Evolutionary conservation across 2,329 filamentous ascomycete species (phyloP).

Genomic region (Trichophyton simii): DNA sequence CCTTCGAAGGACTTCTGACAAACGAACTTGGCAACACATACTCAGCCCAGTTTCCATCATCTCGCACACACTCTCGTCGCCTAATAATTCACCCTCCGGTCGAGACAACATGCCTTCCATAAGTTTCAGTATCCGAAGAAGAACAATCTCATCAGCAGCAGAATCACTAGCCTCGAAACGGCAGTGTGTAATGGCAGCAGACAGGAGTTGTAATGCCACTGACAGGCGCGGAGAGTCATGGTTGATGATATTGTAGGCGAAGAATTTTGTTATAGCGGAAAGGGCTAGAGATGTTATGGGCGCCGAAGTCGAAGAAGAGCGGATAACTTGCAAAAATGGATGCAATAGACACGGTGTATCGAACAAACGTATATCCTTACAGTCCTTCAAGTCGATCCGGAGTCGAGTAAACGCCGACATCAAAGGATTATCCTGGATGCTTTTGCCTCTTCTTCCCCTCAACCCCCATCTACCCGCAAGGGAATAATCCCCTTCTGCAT

Average conservation of each 20-base stretch:
- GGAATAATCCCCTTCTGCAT: conserved; percentile 24
- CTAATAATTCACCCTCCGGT: conserved; percentile 81
- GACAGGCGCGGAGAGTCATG: conserved; percentile 74
- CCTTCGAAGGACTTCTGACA: conserved; percentile 78
- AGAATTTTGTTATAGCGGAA: conserved; percentile 88
- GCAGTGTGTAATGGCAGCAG: conserved; percentile 91
- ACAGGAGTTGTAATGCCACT: conserved; percentile 86
- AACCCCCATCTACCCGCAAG: conserved; percentile 82
- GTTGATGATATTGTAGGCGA: conserved; percentile 85
- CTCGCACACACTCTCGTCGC: conserved; percentile 94
- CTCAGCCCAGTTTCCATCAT: conserved; percentile 98
- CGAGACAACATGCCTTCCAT: conserved; percentile 99
- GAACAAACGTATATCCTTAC: conserved; percentile 80
- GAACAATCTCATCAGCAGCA: conserved; percentile 85
- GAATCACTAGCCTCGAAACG: conserved; percentile 95
- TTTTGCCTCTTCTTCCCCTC: conserved; percentile 88
- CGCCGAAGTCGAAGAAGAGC: conserved; percentile 88
- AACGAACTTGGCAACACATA: conserved; percentile 87
- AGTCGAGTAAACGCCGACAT: conserved; percentile 90
- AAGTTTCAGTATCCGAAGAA: conserved; percentile 84
- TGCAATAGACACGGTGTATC: conserved; percentile 81
- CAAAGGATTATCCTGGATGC: conserved; percentile 91
- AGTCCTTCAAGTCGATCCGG: conserved; percentile 71
- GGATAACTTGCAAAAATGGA: conserved; percentile 91
- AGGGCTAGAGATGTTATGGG: conserved; percentile 91